Evolutionary conservation across 345 rosid genomes (phyloP).

Genomic region (Combretum micranthum): DNA sequence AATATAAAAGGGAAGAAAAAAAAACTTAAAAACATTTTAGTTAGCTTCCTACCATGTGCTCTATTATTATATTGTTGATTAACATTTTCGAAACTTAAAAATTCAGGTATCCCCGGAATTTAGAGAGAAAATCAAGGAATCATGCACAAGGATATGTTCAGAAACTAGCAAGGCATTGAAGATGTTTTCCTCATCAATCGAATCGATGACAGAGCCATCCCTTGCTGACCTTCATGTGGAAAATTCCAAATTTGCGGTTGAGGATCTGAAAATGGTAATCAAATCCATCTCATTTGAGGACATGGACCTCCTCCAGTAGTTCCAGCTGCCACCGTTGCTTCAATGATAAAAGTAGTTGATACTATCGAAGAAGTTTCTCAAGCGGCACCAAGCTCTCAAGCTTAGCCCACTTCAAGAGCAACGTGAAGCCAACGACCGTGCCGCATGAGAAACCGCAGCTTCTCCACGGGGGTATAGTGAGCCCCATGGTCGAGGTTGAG

Average conservation of each 20-base stretch:
- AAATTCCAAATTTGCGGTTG: conserved; percentile 41
- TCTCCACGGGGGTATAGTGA: conserved; percentile 52
- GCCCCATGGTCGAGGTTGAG: conserved; percentile 37
- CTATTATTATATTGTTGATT: background rate
- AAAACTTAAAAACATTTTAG: no score
- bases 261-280: conserved; percentile 33
- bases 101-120: conserved; percentile 50
- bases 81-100: background rate
- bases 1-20: background rate
- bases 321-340: conserved; percentile 53
- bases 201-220: conserved; percentile 38
- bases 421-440: conserved; percentile 22
- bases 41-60: background rate
- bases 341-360: conserved; percentile 42
- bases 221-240: conserved; percentile 32
- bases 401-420: conserved; percentile 42
- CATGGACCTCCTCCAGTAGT: conserved; percentile 34
- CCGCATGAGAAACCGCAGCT: conserved; percentile 35
- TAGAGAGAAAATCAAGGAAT: conserved; percentile 29
- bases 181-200: conserved; percentile 46
- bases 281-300: conserved; percentile 21
- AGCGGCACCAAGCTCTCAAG: conserved; percentile 41
- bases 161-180: conserved; percentile 54
- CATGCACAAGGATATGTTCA: conserved; percentile 32
- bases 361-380: conserved; percentile 42